Evolutionary conservation across 257 asterid genomes (phyloP).

Genomic region (Penstemon barbatus): DNA sequence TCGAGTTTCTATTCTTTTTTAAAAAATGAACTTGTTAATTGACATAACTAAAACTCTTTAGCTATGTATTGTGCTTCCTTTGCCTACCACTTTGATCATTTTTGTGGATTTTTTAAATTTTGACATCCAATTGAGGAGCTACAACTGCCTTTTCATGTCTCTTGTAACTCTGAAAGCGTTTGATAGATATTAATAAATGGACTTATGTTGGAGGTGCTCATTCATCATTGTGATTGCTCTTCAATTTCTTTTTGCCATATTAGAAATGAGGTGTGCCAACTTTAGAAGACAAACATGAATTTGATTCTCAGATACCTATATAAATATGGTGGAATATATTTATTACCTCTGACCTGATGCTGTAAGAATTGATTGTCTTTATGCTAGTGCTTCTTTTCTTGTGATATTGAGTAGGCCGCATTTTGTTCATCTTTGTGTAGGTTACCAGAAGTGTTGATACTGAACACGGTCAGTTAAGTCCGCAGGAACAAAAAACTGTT

Average conservation of each 20-base stretch:
- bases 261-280: neutral
- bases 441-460: slow-evolving; percentile 97
- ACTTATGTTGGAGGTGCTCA: neutral
- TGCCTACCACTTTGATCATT: too few species aligned
- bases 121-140: too few species aligned
- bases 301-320: neutral
- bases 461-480: slow-evolving; percentile 70
- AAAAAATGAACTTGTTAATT: neutral
- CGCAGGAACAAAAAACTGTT: slow-evolving; percentile 92
- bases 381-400: slow-evolving; percentile 7
- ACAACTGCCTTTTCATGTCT: too few species aligned
- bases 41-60: neutral
- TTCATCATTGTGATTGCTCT: neutral
- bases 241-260: too few species aligned
- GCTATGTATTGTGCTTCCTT: neutral
- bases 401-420: slow-evolving; percentile 13
- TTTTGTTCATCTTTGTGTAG: slow-evolving; percentile 37
- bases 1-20: neutral
- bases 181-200: neutral
- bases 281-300: too few species aligned
- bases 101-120: too few species aligned
- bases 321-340: neutral
- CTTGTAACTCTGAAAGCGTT: too few species aligned
- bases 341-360: neutral
- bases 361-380: neutral